Conservation (phyloP, 352 stramenopile species). For the Globisporangium perplexum region DNA sequence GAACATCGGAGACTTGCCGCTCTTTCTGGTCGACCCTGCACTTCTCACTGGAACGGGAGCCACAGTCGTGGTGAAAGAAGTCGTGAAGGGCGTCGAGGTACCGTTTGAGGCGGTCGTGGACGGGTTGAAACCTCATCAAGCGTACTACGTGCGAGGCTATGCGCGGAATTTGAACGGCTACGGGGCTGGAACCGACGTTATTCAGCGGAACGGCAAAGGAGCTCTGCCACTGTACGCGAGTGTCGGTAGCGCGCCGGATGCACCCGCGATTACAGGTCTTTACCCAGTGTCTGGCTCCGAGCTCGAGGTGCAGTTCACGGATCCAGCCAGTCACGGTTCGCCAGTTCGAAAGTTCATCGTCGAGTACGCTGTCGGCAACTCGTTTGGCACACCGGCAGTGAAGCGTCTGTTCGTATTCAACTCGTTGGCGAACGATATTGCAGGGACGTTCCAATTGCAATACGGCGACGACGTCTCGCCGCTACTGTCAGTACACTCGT, state of each 20-base stretch:
- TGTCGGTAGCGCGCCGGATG: constrained; percentile 26
- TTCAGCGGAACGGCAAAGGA: constrained; percentile 57
- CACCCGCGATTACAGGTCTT: constrained; percentile 28
- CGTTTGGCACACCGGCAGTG: constrained; percentile 38
- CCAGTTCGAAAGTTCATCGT: constrained; percentile 46
- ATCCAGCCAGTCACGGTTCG: constrained; percentile 21
- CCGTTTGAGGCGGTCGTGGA: constrained; percentile 61
- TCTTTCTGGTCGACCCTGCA: constrained; percentile 32
- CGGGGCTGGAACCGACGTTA: constrained; percentile 40
- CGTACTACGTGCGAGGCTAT: constrained; percentile 66
- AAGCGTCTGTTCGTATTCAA: constrained; percentile 53
- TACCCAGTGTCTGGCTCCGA: constrained; percentile 60
- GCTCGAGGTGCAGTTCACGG: constrained; percentile 28
- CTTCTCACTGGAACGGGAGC: constrained; percentile 43
- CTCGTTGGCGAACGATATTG: constrained; percentile 40
- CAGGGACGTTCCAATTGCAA: constrained; percentile 59
- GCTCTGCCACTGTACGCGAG: constrained; percentile 40
- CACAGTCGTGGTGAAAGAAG: constrained; percentile 36
- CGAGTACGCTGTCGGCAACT: constrained; percentile 44
- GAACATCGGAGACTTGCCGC: constrained; percentile 58
- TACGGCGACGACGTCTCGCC: constrained; percentile 48
- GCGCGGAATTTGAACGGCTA: constrained; percentile 67
- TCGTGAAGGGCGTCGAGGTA: constrained; percentile 49
- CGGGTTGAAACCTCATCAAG: constrained; percentile 27
- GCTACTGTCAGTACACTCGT: constrained; percentile 48